Evolutionary conservation across 495 filamentous ascomycete species (phyloP).

Genomic region (Aspergillus olivimuriae): DNA sequence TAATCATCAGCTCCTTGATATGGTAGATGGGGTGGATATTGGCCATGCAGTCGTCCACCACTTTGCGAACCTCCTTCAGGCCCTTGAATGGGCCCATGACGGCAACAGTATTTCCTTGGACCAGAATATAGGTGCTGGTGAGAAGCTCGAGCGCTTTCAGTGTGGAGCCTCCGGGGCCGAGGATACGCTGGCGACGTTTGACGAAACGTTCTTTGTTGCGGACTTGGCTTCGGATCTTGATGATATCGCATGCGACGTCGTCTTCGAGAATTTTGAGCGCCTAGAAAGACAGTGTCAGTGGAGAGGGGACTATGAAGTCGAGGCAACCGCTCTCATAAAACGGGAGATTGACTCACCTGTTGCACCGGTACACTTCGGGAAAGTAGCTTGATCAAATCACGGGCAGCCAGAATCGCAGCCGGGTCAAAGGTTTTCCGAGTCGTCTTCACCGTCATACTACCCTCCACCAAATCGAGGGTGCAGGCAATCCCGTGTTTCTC

Average conservation of each 20-base stretch:
- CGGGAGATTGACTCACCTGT: conserved; percentile 49
- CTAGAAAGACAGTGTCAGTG: conserved; percentile 18
- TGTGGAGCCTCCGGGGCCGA: conserved; percentile 78
- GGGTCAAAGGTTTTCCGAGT: conserved; percentile 94
- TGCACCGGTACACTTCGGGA: conserved; percentile 88
- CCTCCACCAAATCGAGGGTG: conserved; percentile 88
- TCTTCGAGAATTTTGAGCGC: conserved; percentile 94
- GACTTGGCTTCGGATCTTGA: conserved; percentile 87
- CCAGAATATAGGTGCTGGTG: conserved; percentile 86
- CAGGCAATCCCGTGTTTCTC: conserved; percentile 80
- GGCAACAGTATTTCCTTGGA: conserved; percentile 93
- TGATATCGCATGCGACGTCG: conserved; percentile 80
- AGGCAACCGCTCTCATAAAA: no score
- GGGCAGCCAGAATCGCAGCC: conserved; percentile 86
- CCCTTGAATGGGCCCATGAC: conserved; percentile 90
- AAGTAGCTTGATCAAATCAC: conserved; percentile 90
- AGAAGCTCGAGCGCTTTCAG: conserved; percentile 95
- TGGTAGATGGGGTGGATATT: conserved; percentile 92
- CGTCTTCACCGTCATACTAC: conserved; percentile 92
- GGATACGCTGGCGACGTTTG: conserved; percentile 86
- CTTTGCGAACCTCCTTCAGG: conserved; percentile 82
- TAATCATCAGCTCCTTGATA: conserved; percentile 99
- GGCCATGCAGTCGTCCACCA: conserved; percentile 93
- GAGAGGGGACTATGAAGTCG: no score
- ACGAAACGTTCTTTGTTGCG: conserved; percentile 96